Base-by-base conservation (phyloP, 2,329 filamentous ascomycete genomes). In the Cytospora piceicola region DNA sequence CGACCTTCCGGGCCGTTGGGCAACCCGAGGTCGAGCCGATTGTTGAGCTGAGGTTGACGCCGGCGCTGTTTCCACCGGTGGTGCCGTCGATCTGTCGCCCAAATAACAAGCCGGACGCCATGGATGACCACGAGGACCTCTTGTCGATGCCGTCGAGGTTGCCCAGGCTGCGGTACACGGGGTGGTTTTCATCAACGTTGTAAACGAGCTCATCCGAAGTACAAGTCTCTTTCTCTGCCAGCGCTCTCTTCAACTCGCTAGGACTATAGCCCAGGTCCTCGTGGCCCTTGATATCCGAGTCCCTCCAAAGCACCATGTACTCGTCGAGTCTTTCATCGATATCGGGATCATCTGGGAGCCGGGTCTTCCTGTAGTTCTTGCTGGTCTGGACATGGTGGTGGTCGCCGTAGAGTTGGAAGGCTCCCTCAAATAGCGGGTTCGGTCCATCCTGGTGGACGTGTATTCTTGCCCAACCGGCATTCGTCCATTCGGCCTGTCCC, bases 241-340 rank as follows among this genome's bases (percentile, higher is more conserved):
- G 66, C 62, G 81, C 82, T 68, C 91, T 86, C 78, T 88, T 91
- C 71, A 95, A 77, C 69, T 94, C 90, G 27, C 81, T 78, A 63
- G 85, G 84, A 46, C 79, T 77, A n/a, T 72, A 58, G n/a, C 29
- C 34, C 15, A 49, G 51, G 15, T 54, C 42, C 17, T 56, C 14
- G 66, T 75, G 72, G 22, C 75, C 72, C 36, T 80, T 76, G 73
- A 97, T 87, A 76, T 99, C 95, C 32, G 93, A 96, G 74, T 98
- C 94, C 70, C 94, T 87, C 84, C 92, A 98, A 1, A 97, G 85
- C 42, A 97, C 83, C 94, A 99, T 95, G 74, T 87, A 90, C 68
- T 96, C 91, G 36, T 88, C 85, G 5, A 74, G 72, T 24, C 80
- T 82, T 55, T 80, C 77, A 17, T 84, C 79, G 9, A 92, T 75